phyloP scores from a whole-genome alignment of 495 filamentous ascomycete genomes.

The Apodospora peruviana region DNA sequence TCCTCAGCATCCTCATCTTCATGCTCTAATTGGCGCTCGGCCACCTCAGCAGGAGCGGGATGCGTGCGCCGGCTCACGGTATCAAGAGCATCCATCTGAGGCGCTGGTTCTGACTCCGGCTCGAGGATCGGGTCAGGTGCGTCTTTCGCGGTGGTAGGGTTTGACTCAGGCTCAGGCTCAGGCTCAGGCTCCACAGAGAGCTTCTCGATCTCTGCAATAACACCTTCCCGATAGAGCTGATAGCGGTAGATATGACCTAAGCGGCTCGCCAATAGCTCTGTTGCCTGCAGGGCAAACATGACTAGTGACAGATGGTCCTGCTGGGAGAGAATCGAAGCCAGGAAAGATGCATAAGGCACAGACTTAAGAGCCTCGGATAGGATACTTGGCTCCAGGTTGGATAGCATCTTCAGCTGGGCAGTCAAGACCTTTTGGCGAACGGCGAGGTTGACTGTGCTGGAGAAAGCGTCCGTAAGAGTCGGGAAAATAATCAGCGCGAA shows the following conservation, averaged over 20 bases:
- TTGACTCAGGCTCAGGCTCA: conserved; percentile 15
- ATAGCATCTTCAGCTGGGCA: conserved; percentile 96
- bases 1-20: not conserved
- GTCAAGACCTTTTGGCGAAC: conserved; percentile 96
- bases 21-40: not conserved
- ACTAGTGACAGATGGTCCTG: conserved; percentile 88
- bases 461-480: conserved; percentile 94
- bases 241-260: conserved; percentile 85
- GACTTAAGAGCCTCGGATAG: conserved; percentile 82
- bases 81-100: too few species aligned
- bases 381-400: conserved; percentile 79
- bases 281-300: conserved; percentile 77
- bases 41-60: not conserved
- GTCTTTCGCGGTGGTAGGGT: not conserved
- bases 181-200: conserved; percentile 46
- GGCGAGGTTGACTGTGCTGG: conserved; percentile 94
- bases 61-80: too few species aligned
- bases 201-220: conserved; percentile 85
- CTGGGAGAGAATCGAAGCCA: conserved; percentile 93
- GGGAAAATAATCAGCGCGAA: conserved; percentile 95
- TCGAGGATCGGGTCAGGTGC: conserved; percentile 1
- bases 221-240: conserved; percentile 96
- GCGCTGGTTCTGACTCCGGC: conserved; percentile 6
- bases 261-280: conserved; percentile 78
- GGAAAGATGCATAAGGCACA: conserved; percentile 93